phyloP scores from a whole-genome alignment of 2,329 filamentous ascomycete genomes.

The Claviceps quebecensis region DNA sequence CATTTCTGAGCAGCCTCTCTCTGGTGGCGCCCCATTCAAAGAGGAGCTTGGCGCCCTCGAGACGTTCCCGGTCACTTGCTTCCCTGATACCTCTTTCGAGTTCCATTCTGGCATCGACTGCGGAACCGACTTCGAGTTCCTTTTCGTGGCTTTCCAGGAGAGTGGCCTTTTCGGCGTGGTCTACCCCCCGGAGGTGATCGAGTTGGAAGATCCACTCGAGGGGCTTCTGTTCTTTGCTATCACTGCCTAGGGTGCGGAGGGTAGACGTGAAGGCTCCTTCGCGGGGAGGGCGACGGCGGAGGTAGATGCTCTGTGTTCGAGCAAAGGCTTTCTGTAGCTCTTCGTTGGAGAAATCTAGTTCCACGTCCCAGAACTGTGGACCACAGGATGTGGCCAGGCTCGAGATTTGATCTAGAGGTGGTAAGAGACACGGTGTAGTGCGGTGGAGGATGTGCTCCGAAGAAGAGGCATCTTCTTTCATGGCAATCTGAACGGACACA shows the following conservation, averaged over 20 bases:
- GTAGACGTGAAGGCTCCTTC: slow-evolving; percentile 61
- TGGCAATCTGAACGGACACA: slow-evolving; percentile 53
- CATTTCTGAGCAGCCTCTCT: slow-evolving; percentile 16
- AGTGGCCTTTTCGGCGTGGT: slow-evolving; percentile 50
- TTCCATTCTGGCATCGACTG: slow-evolving; percentile 58
- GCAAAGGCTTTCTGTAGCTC: slow-evolving; percentile 47
- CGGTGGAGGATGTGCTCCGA: slow-evolving; percentile 25
- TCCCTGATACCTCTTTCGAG: slow-evolving; percentile 38
- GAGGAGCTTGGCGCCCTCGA: slow-evolving; percentile 36
- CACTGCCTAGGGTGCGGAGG: slow-evolving; percentile 52
- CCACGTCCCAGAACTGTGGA: slow-evolving; percentile 66
- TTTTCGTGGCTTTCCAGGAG: slow-evolving; percentile 40
- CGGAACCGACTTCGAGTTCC: slow-evolving; percentile 32
- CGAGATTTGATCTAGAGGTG: slow-evolving; percentile 49
- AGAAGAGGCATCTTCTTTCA: slow-evolving; percentile 28
- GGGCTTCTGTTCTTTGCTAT: slow-evolving; percentile 24
- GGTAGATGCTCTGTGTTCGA: slow-evolving; percentile 57
- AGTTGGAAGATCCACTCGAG: slow-evolving; percentile 66
- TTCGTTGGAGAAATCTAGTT: slow-evolving; percentile 58
- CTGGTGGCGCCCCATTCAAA: slow-evolving; percentile 43
- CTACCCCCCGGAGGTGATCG: slow-evolving; percentile 38
- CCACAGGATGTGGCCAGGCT: slow-evolving; percentile 46
- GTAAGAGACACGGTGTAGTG: slow-evolving; percentile 45
- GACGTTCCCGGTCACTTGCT: slow-evolving; percentile 23
- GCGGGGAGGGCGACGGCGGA: slow-evolving; percentile 55